Evolutionary conservation across 768 basidiomycete genomes (phyloP), one percentile per base, ranked within the genome.

Genomic region (Antrodiella citrinella): DNA sequence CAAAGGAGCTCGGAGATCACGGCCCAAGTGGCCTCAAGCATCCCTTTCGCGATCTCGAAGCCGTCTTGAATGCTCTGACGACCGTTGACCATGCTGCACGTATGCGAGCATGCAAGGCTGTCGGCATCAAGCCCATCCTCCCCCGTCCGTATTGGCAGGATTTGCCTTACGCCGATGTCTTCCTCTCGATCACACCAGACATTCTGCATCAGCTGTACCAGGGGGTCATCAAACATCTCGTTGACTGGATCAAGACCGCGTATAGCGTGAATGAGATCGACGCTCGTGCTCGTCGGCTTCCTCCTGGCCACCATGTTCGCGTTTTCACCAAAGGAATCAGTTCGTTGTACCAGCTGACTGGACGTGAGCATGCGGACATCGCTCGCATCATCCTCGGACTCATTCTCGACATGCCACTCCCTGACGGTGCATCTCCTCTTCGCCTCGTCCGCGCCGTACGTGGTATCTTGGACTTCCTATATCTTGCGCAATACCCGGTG

Each of bases 201-300:
- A 35, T 74, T 15, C 67, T 75, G 19, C 74, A 78, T 51, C 71
- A 74, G 52, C 61, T 76, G 0, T 67, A 76, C 59, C 71, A 76
- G 54, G 75, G 74, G 0, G 52, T 74, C 3, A 71, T 75, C 61
- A 71, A 72, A 41, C 73, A 74, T 43, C 47, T 72, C 11, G 57
- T 66, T 0, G 61, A 54, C 2, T 76, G 74, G 73, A 62, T 56
- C 12, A 57, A 57, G 3, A n/a, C 4, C 9, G 23, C 56, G 3
- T 41, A 58, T n/a, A 51, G 54, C 3, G 44, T 46, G 4, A 46
- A 44, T 4, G 60, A 62, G 47, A 43, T 59, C 21, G 57, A 59
- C 44, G 19, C n/a, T 15, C 48, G 57, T 3, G 35, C 56, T 44
- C 20, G 50, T 10, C 41, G 47, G n/a, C 42, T 59, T n/a, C 39